Percentiles rank a stretch among this genome's conserved stretches.
Evolutionary conservation across 345 rosid species (phyloP).

Genomic region (Gossypium rotundifolium): DNA sequence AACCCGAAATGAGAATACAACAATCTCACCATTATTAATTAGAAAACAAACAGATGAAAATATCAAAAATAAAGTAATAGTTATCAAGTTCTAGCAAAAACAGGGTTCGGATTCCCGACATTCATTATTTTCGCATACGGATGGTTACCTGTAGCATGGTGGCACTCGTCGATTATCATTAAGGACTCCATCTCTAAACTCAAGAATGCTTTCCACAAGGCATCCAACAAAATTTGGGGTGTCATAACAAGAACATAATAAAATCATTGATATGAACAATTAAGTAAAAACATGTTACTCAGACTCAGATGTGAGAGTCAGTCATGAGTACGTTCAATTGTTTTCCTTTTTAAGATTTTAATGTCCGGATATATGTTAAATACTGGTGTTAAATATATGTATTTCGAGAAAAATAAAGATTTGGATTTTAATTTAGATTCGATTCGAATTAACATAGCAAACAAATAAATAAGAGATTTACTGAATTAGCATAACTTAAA

Average conservation of each 20-base stretch:
- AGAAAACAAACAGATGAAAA: neutral
- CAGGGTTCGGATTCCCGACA: conserved; percentile 27
- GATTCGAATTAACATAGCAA: too few species aligned
- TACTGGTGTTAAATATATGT: neutral
- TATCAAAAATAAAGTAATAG: neutral
- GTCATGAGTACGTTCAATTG: too few species aligned
- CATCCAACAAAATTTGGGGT: conserved; percentile 76
- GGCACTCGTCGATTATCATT: conserved; percentile 79
- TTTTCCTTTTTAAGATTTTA: too few species aligned
- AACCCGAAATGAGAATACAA: conserved; percentile 15
- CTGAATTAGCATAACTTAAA: neutral
- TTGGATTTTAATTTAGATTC: too few species aligned
- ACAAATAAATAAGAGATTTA: neutral
- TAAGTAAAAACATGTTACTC: neutral
- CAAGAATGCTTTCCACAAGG: conserved; percentile 59
- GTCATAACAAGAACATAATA: conserved; percentile 56
- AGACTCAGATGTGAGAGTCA: too few species aligned
- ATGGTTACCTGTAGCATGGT: conserved; percentile 69
- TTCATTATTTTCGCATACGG: conserved; percentile 74
- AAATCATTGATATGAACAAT: neutral
- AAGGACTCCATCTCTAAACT: conserved; percentile 50
- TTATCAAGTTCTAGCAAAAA: conserved; percentile 2
- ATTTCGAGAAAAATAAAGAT: too few species aligned
- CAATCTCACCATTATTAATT: neutral
- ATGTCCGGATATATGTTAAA: too few species aligned